A percentile compares a stretch with the other conserved stretches of the same genome.
Conservation (phyloP, 352 stramenopile genomes). For the Phytophthora capsici region DNA sequence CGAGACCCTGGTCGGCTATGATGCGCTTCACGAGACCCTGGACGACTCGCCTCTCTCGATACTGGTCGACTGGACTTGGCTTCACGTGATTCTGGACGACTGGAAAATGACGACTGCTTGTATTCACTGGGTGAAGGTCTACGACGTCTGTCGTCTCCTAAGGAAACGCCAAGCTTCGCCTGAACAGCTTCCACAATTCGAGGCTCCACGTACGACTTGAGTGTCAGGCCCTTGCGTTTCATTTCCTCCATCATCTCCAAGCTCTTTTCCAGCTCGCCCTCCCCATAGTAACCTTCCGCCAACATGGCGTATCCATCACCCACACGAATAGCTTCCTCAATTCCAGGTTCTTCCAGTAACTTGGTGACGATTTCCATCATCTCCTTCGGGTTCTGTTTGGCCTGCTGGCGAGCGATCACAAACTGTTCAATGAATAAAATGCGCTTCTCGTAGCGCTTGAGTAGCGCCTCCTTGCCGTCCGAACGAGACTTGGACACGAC, state of each 20-base stretch:
- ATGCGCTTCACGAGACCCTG: slow-evolving; percentile 25
- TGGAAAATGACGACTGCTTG: slow-evolving; percentile 32
- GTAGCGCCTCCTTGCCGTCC: slow-evolving; percentile 72
- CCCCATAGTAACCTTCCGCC: slow-evolving; percentile 77
- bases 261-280: slow-evolving; percentile 69
- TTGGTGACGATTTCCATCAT: slow-evolving; percentile 81
- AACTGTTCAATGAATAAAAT: slow-evolving; percentile 89
- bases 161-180: slow-evolving; percentile 45
- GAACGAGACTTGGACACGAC: slow-evolving; percentile 80
- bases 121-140: slow-evolving; percentile 34
- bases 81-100: slow-evolving; percentile 28
- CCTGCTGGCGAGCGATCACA: slow-evolving; percentile 66
- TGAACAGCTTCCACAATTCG: slow-evolving; percentile 76
- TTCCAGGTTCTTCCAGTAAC: slow-evolving; percentile 84
- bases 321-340: slow-evolving; percentile 87
- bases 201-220: slow-evolving; percentile 82
- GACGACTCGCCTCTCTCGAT: slow-evolving; percentile 28
- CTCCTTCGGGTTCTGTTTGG: slow-evolving; percentile 66
- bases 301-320: slow-evolving; percentile 92
- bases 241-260: slow-evolving; percentile 84
- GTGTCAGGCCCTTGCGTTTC: slow-evolving; percentile 57
- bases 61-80: slow-evolving; percentile 23
- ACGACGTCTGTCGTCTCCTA: slow-evolving; percentile 32
- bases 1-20: slow-evolving; percentile 22
- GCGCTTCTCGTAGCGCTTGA: slow-evolving; percentile 62